Evolutionary conservation across 2,329 filamentous ascomycete genomes (phyloP).

Genomic region (Xylariaceae sp.): DNA sequence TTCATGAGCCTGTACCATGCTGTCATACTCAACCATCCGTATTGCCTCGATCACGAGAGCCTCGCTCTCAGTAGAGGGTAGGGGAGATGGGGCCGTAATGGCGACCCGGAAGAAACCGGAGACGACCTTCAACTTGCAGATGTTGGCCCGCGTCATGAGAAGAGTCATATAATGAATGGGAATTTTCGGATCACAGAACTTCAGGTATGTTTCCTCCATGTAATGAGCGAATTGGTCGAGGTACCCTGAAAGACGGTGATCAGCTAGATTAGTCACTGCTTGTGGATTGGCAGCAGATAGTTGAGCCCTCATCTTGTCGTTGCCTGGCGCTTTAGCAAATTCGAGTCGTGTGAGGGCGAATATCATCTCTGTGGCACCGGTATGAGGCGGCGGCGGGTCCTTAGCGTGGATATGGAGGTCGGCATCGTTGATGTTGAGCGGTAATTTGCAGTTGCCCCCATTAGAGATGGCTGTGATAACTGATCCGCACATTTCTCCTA

Average conservation of each 20-base stretch:
- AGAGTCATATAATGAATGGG: conserved; percentile 65
- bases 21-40: conserved; percentile 65
- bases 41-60: conserved; percentile 60
- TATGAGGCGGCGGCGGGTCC: conserved; percentile 55
- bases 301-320: conserved; percentile 48
- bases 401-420: conserved; percentile 64
- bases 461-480: conserved; percentile 62
- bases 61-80: conserved; percentile 57
- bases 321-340: conserved; percentile 60
- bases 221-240: conserved; percentile 60
- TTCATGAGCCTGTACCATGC: conserved; percentile 58
- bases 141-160: conserved; percentile 60
- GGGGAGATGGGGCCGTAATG: conserved; percentile 44
- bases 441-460: conserved; percentile 60
- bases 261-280: conserved; percentile 54
- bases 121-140: conserved; percentile 63
- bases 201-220: conserved; percentile 62
- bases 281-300: conserved; percentile 46
- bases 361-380: conserved; percentile 64
- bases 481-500: conserved; percentile 69
- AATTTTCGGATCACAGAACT: conserved; percentile 62
- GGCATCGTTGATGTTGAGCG: conserved; percentile 66
- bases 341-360: conserved; percentile 64
- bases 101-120: conserved; percentile 59
- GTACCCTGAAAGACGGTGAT: conserved; percentile 55